phyloP scores from a whole-genome alignment of 2,329 filamentous ascomycete species.

The Fusarium sororula region DNA sequence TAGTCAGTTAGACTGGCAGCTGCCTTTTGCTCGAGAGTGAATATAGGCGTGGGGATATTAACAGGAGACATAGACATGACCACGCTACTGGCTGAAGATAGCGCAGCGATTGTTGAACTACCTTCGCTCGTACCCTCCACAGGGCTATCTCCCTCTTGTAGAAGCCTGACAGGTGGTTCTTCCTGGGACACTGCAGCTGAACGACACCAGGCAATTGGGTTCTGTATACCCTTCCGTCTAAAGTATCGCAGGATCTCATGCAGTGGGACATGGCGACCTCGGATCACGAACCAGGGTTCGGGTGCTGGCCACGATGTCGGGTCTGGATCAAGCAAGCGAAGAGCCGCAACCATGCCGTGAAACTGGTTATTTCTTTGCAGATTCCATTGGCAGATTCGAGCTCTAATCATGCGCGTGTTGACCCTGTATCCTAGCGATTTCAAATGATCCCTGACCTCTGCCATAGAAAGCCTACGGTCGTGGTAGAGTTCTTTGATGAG shows the following conservation, averaged over 20 bases:
- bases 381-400: background rate
- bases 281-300: background rate
- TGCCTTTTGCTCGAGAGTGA: background rate
- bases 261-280: background rate
- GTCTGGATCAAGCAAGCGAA: background rate
- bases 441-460: background rate
- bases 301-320: background rate
- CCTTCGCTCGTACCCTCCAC: background rate
- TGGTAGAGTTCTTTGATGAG: background rate
- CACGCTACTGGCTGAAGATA: background rate
- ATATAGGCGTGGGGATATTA: background rate
- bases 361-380: background rate
- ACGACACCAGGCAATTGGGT: background rate
- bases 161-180: background rate
- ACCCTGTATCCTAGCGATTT: background rate
- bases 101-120: background rate
- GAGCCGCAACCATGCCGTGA: background rate
- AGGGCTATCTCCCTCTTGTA: background rate
- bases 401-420: background rate
- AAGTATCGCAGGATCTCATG: background rate
- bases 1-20: background rate
- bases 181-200: background rate
- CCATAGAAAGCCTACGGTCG: background rate
- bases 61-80: background rate
- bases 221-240: background rate